phyloP scores from a whole-genome alignment of 768 basidiomycete species.

The Leccinum obscurum region DNA sequence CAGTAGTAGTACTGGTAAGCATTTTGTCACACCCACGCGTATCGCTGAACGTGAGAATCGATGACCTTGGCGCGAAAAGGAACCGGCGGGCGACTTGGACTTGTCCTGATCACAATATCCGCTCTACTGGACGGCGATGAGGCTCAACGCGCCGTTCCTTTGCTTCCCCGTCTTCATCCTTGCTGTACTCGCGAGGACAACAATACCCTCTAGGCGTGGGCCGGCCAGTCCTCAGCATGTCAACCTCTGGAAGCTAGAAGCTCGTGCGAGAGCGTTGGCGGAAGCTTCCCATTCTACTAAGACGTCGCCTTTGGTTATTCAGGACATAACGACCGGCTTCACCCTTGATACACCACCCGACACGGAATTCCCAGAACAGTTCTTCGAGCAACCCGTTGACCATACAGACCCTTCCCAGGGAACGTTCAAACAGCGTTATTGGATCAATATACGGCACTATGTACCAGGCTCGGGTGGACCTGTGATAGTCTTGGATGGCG shows the following conservation, averaged over 20 bases:
- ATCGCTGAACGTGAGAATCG: no score
- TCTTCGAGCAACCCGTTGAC: conserved; percentile 85
- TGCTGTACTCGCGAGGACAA: conserved; percentile 11
- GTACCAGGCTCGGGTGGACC: conserved; percentile 69
- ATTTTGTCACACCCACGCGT: no score
- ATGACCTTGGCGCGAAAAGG: background rate
- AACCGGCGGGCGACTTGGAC: background rate
- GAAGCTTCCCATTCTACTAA: conserved; percentile 10
- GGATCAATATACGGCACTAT: conserved; percentile 87
- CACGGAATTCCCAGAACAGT: conserved; percentile 55
- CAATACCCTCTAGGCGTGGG: conserved; percentile 9
- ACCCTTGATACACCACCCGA: conserved; percentile 5
- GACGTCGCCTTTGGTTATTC: conserved; percentile 24
- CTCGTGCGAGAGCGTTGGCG: conserved; percentile 22
- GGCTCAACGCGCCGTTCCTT: conserved; percentile 12
- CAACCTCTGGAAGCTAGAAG: conserved; percentile 60
- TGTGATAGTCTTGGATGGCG: conserved; percentile 89
- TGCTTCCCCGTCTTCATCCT: conserved; percentile 16
- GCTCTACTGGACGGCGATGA: conserved; percentile 13
- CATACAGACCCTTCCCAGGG: conserved; percentile 63
- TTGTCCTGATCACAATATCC: background rate
- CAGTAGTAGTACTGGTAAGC: no score
- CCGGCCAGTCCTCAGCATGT: conserved; percentile 56
- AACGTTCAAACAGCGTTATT: conserved; percentile 87
- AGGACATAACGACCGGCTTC: conserved; percentile 18